Evolutionary conservation across 2,329 filamentous ascomycete genomes (phyloP).

Genomic region (Neonectria hederae): DNA sequence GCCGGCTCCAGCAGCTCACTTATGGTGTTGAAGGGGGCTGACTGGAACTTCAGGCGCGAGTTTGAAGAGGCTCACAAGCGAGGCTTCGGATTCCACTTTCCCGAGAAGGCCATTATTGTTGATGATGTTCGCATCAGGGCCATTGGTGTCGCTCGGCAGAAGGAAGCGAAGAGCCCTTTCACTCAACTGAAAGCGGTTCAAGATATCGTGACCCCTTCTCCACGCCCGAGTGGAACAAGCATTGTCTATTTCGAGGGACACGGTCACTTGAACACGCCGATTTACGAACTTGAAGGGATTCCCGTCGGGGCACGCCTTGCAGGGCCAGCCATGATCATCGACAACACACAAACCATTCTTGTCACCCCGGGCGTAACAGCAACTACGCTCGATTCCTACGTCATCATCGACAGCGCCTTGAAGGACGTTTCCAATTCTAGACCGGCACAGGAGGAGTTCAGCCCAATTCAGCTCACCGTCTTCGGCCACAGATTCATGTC

Average conservation of each 20-base stretch:
- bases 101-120: conserved; percentile 51
- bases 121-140: conserved; percentile 52
- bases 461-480: conserved; percentile 77
- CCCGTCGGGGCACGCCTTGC: conserved; percentile 31
- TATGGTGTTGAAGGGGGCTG: conserved; percentile 49
- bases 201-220: conserved; percentile 19
- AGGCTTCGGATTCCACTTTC: conserved; percentile 52
- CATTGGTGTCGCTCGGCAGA: background rate
- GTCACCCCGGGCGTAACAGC: conserved; percentile 59
- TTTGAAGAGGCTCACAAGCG: conserved; percentile 45
- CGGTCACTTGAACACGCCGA: conserved; percentile 40
- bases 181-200: conserved; percentile 36
- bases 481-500: conserved; percentile 85
- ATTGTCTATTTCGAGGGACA: conserved; percentile 41
- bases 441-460: conserved; percentile 57
- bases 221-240: conserved; percentile 31
- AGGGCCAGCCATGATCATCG: conserved; percentile 77
- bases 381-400: conserved; percentile 45
- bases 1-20: conserved; percentile 54
- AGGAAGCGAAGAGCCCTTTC: conserved; percentile 24
- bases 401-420: conserved; percentile 47
- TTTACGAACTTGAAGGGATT: conserved; percentile 39
- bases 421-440: conserved; percentile 26
- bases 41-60: conserved; percentile 18
- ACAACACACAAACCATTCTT: conserved; percentile 79